Percentiles rank a stretch among this genome's conserved stretches.
Conservation (phyloP, 2,329 filamentous ascomycete genomes). For the Fusarium sp. region DNA sequence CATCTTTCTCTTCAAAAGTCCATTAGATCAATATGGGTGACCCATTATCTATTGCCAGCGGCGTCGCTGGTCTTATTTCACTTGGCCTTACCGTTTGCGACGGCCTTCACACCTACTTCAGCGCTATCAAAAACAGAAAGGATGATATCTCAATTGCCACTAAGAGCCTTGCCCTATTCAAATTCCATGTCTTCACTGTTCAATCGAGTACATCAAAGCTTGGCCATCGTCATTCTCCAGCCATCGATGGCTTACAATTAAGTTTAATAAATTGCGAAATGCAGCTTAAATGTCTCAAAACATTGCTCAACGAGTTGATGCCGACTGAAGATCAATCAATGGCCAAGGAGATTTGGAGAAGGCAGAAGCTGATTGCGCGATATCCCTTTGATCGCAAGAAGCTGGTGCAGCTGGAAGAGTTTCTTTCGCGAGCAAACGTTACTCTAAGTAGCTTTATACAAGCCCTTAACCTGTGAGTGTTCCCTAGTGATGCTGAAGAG, state of each 20-base stretch:
- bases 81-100: background rate
- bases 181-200: background rate
- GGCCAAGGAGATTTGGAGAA: accelerated
- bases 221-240: background rate
- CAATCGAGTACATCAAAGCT: background rate
- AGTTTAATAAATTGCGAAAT: background rate
- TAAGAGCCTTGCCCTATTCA: accelerated
- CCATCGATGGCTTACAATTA: background rate
- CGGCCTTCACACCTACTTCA: background rate
- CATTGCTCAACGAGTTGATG: accelerated
- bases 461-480: background rate
- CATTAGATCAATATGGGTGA: background rate
- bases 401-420: background rate
- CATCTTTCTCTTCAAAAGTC: accelerated
- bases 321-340: accelerated
- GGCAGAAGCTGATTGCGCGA: accelerated
- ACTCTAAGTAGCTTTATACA: accelerated
- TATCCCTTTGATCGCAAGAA: background rate
- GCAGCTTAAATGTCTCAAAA: accelerated
- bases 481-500: accelerated
- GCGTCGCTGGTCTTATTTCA: slow-evolving; percentile 8
- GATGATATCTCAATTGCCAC: background rate
- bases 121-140: accelerated
- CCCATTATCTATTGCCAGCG: background rate
- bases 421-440: accelerated